Conservation (phyloP, 2,329 filamentous ascomycete species). For the Pseudogymnoascus sp. region DNA sequence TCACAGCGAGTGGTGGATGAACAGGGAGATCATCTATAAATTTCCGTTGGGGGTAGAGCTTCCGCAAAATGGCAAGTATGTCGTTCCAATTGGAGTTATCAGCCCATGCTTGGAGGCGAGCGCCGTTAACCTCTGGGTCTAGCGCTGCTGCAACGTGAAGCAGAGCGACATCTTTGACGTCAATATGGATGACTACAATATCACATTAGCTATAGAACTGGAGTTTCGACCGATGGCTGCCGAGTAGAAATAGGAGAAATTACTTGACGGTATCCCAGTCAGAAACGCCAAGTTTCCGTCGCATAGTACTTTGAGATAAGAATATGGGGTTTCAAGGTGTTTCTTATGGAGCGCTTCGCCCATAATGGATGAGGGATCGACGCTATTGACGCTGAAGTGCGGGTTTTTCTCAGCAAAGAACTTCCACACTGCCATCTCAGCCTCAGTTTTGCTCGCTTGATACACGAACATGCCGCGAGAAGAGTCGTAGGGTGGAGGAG, state of each 20-base stretch:
- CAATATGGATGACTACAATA: constrained; percentile 17
- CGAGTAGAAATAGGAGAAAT: neutral
- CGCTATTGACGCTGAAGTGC: constrained; percentile 22
- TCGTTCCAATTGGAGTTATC: constrained; percentile 23
- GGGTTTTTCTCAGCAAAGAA: constrained; percentile 24
- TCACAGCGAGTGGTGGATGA: constrained; percentile 16
- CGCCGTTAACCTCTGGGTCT: constrained; percentile 22
- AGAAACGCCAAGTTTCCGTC: neutral
- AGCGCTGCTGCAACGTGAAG: constrained; percentile 27
- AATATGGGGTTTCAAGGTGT: constrained; percentile 14
- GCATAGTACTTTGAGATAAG: neutral
- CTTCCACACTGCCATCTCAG: constrained; percentile 28
- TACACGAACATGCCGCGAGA: constrained; percentile 20
- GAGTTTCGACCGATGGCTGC: neutral
- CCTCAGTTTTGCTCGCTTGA: constrained; percentile 27
- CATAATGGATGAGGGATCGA: constrained; percentile 14
- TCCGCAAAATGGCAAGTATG: constrained; percentile 21
- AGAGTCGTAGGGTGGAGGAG: constrained; percentile 22
- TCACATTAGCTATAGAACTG: constrained; percentile 3
- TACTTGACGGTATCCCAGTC: neutral
- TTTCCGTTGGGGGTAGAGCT: constrained; percentile 19
- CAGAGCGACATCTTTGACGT: constrained; percentile 25
- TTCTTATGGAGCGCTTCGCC: constrained; percentile 20
- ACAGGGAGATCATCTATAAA: constrained; percentile 21
- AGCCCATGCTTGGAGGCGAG: constrained; percentile 26